Evolutionary conservation across 116 monocot species (phyloP), one percentile per base, ranked within the genome.

Genomic region (Trichopus zeylanicus): DNA sequence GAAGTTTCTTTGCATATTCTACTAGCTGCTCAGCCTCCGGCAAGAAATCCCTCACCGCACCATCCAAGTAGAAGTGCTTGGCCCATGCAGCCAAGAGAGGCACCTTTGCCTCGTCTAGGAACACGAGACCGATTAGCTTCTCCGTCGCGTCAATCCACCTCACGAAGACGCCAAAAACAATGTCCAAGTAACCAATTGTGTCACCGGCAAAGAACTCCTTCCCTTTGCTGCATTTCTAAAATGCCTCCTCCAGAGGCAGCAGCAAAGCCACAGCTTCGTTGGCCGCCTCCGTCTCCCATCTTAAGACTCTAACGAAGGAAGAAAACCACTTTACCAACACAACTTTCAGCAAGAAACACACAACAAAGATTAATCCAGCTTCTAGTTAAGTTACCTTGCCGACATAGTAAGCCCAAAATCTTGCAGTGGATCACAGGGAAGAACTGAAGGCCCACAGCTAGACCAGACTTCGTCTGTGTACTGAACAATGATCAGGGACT

Each of bases 161-260:
- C 10, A 46, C 3, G 23, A 16, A 61, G 42, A 7, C 7, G 4
- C 60, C 60, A 11, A 61, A 42, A 19, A 25, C 60, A 16, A 61
- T 61, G 46, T 61, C 60, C 25, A 61, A 9, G 25, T 46, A 61
- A 1, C 60, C 60, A 46, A 61, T 61, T 8, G 37, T 61, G 2
- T 61, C 60, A 22, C 60, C 60, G 6, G 16, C 27, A 28, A 61
- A 61, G 42, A 61, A 61, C 13, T 38, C 16, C 37, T 61, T 61
- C 46, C 60, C 60, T 46, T 61, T 61, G 60, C 60, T 61, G 16
- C 20, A 24, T 24, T 39, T 46, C 39, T 61, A 22, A 26, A 61
- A 61, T 24, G 23, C 22, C 60, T 20, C 34, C 60, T 61, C 46
- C 60, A 61, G 46, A 12, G 37, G 23, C 26, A 15, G 11, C 37